Evolutionary conservation across 2,329 filamentous ascomycete genomes (phyloP), one percentile per base, ranked within the genome.

Genomic region (Aaosphaeria arxii): DNA sequence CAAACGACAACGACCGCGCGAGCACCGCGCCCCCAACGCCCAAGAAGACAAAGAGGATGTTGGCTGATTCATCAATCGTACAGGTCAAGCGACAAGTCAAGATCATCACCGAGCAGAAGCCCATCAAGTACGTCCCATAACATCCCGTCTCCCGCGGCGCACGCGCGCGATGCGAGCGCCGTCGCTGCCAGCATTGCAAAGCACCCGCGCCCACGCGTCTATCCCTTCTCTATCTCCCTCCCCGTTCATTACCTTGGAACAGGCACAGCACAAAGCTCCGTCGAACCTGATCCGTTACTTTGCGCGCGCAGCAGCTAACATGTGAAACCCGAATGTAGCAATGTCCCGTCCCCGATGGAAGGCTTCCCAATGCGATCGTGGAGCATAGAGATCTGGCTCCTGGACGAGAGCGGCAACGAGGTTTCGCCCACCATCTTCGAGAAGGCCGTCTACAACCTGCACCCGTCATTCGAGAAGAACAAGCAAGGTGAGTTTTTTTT

Each of bases 331-430:
- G 17, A 24, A 24, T 24, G 49, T 66, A 91, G 87, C 66, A 83
- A 89, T 64, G 91, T 91, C 69, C 85, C 88, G 17, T 87, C 89
- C 11, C 87, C 87, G 36, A 81, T 90, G 56, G 88, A 91, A 61
- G 91, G 91, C 3, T 96, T 91, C 64, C 94, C 94, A 7, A 91
- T 96, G 83, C 87, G 94, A 70, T 79, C 84, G 73, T 99, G 94
- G 94, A 91, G 83, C 58, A 88, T 97, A 68, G 86, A 88, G 72
- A 78, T 99, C 59, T 89, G 83, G 73, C 72, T 97, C 45, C 71
- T 96, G 47, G 91, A 96, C 57, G 88, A 95, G 61, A 84, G 89
- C 54, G 91, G 91, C 59, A 88, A 94, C 59, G 86, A 95, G 71
- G 80, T 90, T 44, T 82, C 88, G 6, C 91, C 92, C 46, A 89